Conservation (phyloP, 1,284 basidiomycete genomes). For the Takashimella tepidaria region DNA sequence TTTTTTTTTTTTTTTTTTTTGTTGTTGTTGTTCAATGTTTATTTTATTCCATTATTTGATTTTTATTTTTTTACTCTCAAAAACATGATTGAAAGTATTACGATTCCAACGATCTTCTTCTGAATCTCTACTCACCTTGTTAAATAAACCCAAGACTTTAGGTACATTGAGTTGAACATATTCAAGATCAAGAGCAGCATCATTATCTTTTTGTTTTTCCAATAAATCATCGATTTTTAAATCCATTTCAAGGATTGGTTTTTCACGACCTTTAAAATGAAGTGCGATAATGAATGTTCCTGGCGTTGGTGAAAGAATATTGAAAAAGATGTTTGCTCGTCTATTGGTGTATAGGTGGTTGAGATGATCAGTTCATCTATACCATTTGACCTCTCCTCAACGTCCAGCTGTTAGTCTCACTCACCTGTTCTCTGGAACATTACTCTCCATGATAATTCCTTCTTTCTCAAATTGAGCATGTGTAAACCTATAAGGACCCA, state of each 20-base stretch:
- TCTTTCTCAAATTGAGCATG: conserved; percentile 98
- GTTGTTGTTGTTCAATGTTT: too few species aligned
- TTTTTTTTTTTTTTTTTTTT: too few species aligned
- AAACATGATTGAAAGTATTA: too few species aligned
- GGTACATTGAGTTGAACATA: conserved; percentile 97
- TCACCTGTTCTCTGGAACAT: conserved; percentile 94
- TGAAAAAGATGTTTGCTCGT: conserved; percentile 97
- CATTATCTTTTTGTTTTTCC: conserved; percentile 99
- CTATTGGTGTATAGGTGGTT: too few species aligned
- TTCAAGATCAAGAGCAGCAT: conserved; percentile 89
- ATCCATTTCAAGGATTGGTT: conserved; percentile 99
- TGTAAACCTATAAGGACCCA: conserved; percentile 94
- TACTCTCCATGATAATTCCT: conserved; percentile 97
- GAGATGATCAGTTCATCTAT: background rate
- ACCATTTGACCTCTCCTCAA: too few species aligned
- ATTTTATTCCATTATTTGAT: too few species aligned
- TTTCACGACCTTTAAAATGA: conserved; percentile 98
- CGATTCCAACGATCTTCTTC: background rate
- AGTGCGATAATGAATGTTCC: conserved; percentile 98
- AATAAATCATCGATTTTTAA: conserved; percentile 97
- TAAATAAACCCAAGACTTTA: conserved; percentile 83
- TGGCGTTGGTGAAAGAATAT: conserved; percentile 92
- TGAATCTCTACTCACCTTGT: conserved; percentile 66
- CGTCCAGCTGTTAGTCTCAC: conserved; percentile 37
- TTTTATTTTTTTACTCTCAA: too few species aligned